These are phyloP conservation scores for Poterioochromonas sp. DNA, from an alignment of 352 stramenopile genomes.

Conservation along the genomic window DNA sequence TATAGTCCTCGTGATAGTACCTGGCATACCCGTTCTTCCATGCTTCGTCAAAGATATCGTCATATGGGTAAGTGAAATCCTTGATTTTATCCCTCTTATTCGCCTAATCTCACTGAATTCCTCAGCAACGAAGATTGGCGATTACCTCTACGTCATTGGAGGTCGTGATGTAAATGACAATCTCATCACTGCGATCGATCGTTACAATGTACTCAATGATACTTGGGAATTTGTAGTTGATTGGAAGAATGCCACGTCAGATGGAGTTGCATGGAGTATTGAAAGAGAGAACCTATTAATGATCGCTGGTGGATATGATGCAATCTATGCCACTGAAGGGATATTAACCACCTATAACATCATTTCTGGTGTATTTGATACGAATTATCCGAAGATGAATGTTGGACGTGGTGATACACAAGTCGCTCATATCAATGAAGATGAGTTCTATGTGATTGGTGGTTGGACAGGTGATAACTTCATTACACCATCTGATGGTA, in stretches of 20 bases:
- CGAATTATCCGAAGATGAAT: not conserved
- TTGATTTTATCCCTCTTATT: too few relatives aligned
- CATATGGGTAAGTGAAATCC: slow-evolving; percentile 6
- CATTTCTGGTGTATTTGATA: not conserved
- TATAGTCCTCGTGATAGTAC: not conserved
- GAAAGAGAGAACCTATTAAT: not conserved
- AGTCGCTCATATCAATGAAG: not conserved
- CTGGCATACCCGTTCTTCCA: not conserved
- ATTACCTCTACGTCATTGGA: slow-evolving; percentile 1
- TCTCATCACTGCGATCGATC: not conserved
- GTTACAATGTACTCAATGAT: not conserved
- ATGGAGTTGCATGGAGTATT: not conserved
- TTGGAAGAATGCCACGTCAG: slow-evolving; percentile 12
- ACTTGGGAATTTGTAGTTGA: not conserved
- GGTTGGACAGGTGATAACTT: too few relatives aligned
- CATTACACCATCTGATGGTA: too few relatives aligned
- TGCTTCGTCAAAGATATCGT: not conserved
- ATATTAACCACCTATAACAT: not conserved
- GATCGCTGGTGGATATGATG: not conserved
- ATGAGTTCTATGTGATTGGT: slow-evolving; percentile 18
- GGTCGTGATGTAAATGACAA: not conserved
- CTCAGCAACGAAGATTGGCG: not conserved
- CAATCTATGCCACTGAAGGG: not conserved
- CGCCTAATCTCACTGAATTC: too few relatives aligned
- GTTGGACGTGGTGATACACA: not conserved